Evolutionary conservation across 2,329 filamentous ascomycete species (phyloP), one percentile per base, ranked within the genome.

Genomic region (Cercospora nicotianae): DNA sequence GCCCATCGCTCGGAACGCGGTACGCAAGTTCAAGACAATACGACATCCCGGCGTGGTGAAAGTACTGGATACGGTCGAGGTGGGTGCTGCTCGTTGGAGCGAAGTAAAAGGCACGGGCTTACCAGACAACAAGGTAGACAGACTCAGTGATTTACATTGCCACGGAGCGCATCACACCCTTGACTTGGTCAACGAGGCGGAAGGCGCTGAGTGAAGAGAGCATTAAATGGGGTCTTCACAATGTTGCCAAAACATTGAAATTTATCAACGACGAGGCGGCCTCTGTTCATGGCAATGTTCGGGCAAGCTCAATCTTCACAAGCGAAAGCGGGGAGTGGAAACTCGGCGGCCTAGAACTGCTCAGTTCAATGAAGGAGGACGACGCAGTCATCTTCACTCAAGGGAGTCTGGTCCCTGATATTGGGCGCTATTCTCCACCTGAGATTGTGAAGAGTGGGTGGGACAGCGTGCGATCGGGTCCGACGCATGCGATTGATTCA

Each of bases 271-370:
- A 91, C 59, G 95, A 99, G 72, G 95, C 94, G 3, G 86, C 90
- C 2, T 97, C 94, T 0, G 91, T 99, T 62, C 95, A 99, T 75
- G 95, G 94, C 60, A 92, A 88, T 75, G 83, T 99, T 63, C 89
- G 92, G 70, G 91, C 92, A 20, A 91, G 91, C 0, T 97, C 94
- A 0, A 86, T 99, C 71, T 99, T 94, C 80, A 95, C 92, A 3
- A 93, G 93, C 69, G 94, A 98, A 77, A 97, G 95, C 76, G 95
- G 95, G 67, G 95, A 99, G 81, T 99, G 95, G 95, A 98, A 96
- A 77, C 83, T 99, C 1, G 94, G 91, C 20, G 95, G 95, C 0
- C 96, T 99, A 73, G 95, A 99, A 73, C 87, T 97, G 5, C 80
- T 98, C 67, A 98, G 94, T 81, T 97, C 91, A 42, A 90, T 98